These are phyloP conservation scores for Aureobasidium sp. DNA, from an alignment of 2,329 filamentous ascomycete species.

Conservation along the genomic window DNA sequence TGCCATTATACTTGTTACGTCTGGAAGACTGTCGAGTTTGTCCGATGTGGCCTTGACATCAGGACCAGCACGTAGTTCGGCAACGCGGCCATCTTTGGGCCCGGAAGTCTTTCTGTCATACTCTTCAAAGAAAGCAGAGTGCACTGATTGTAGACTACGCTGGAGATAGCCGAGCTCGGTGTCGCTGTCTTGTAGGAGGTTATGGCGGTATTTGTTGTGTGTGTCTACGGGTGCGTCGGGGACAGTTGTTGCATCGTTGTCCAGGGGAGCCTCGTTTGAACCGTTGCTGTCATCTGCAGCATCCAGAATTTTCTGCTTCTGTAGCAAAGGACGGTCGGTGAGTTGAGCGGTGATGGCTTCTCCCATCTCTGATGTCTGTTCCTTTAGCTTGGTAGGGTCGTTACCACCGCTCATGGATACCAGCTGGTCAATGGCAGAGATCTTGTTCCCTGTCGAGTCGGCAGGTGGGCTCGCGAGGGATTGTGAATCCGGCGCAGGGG, in stretches of 20 bases:
- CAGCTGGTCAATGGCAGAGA: conserved; percentile 62
- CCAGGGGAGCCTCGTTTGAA: conserved; percentile 32
- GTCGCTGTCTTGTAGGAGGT: conserved; percentile 81
- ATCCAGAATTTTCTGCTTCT: conserved; percentile 81
- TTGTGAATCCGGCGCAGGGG: background rate
- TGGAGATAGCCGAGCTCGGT: conserved; percentile 71
- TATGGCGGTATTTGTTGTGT: conserved; percentile 51
- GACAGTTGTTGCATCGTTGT: conserved; percentile 33
- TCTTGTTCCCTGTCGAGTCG: conserved; percentile 27
- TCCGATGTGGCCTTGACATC: conserved; percentile 38
- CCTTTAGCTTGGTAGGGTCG: conserved; percentile 58
- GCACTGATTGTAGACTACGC: conserved; percentile 65
- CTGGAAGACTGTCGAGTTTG: conserved; percentile 59
- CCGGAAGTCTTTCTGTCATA: conserved; percentile 54
- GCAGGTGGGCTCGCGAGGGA: background rate
- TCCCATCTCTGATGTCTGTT: conserved; percentile 78
- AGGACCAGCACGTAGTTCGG: conserved; percentile 44
- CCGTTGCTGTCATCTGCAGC: conserved; percentile 58
- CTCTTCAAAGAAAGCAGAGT: conserved; percentile 71
- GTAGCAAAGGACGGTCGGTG: conserved; percentile 77
- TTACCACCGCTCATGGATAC: conserved; percentile 67
- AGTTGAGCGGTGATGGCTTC: conserved; percentile 82
- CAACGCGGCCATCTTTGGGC: conserved; percentile 39
- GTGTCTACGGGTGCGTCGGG: conserved; percentile 26
- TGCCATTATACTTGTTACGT: conserved; percentile 79